Evolutionary conservation across 495 filamentous ascomycete genomes (phyloP), one percentile per base, ranked within the genome.

Genomic region (Halenospora varia): DNA sequence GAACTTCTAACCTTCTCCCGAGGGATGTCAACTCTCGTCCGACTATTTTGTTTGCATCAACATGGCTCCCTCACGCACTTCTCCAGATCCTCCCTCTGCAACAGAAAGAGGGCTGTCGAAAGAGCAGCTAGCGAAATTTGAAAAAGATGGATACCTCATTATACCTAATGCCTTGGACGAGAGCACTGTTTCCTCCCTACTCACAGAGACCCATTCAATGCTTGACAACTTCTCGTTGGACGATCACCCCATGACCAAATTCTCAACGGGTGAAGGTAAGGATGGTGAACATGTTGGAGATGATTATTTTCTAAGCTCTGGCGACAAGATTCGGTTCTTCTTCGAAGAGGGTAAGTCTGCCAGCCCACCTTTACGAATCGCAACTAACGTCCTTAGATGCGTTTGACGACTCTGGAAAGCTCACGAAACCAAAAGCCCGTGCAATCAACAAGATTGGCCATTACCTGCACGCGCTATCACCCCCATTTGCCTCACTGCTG

Each of bases 381-480:
- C 44, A 11, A 45, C 25, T 60, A 25, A 62, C 20, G 19, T 41
- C 23, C 13, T 18, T 48, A 79, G 87, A 87, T 71, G 87, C 87
- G 55, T 88, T 90, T 65, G 77, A 84, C 67, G 54, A 75, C 2
- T 62, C 70, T 0, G 84, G 84, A 19, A 63, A 63, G 4, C 80
- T 97, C 0, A 70, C 73, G 3, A 88, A 90, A 58, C 90, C 94
- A 18, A 95, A 92, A 68, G 71, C 85, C 40, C 79, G 75, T 40
- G 88, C 94, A 51, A 86, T 98, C 66, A 98, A 98, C 78, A 98
- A 98, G 71, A 96, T 98, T 66, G 94, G 94, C 0, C 94, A 98
- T 68, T 88, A 85, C 47, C 78, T 98, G 25, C 94, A 98, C 73
- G 75, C 68, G 0, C 76, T 93, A 0, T 90, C 84, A 1, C 77